Conservation (phyloP, 2,329 filamentous ascomycete species). For the Rutstroemia sp. region DNA sequence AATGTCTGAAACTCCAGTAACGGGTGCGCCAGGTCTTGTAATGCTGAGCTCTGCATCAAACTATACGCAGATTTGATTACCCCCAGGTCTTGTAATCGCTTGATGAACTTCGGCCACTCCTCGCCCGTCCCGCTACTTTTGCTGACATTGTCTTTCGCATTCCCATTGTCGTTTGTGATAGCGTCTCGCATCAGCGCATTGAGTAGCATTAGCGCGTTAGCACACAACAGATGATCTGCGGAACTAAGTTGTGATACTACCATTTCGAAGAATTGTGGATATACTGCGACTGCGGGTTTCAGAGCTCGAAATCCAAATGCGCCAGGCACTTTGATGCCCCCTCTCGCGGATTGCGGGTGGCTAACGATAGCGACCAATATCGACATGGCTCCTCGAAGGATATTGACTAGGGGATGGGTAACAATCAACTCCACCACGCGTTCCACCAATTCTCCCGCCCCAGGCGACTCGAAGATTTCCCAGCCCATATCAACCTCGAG, state of each 20-base stretch:
- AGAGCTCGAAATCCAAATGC: slow-evolving; percentile 84
- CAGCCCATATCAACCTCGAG: slow-evolving; percentile 97
- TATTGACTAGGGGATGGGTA: slow-evolving; percentile 92
- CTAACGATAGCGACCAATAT: slow-evolving; percentile 91
- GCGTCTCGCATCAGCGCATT: slow-evolving; percentile 93
- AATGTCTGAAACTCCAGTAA: slow-evolving; percentile 88
- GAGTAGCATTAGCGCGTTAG: slow-evolving; percentile 89
- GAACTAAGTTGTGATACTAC: slow-evolving; percentile 87
- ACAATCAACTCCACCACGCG: slow-evolving; percentile 87
- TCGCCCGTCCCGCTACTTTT: slow-evolving; percentile 39
- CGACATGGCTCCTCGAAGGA: slow-evolving; percentile 92
- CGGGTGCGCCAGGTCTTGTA: slow-evolving; percentile 85
- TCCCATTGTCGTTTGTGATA: slow-evolving; percentile 59
- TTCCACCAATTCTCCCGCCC: slow-evolving; percentile 60
- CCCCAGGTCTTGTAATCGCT: slow-evolving; percentile 83
- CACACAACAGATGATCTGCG: slow-evolving; percentile 90
- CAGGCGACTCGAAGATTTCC: slow-evolving; percentile 68
- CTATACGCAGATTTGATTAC: slow-evolving; percentile 87
- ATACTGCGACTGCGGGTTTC: slow-evolving; percentile 82
- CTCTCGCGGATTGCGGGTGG: slow-evolving; percentile 58
- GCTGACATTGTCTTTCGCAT: slow-evolving; percentile 25
- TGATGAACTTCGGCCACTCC: slow-evolving; percentile 95
- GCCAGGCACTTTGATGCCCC: slow-evolving; percentile 42
- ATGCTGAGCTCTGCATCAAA: slow-evolving; percentile 87
- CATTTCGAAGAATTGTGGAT: slow-evolving; percentile 91